Conservation (phyloP, 352 stramenopile genomes). For the Phytophthora niederhauseri region DNA sequence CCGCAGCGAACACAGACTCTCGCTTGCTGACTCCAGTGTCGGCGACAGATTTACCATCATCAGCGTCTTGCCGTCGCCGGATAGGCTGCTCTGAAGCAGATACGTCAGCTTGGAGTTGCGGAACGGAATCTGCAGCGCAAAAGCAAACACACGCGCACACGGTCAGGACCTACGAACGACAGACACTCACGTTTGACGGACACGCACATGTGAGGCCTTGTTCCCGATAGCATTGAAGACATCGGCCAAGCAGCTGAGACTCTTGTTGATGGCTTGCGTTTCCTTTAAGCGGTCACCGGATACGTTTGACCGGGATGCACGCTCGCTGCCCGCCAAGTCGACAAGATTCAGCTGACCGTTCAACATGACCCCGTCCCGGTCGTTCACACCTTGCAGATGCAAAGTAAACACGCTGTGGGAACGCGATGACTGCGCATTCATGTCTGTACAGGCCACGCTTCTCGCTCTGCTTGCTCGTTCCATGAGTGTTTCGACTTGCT, state of each 20-base stretch:
- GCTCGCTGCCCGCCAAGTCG: conserved; percentile 82
- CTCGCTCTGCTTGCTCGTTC: conserved; percentile 67
- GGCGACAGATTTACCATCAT: conserved; percentile 99
- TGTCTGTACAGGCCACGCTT: conserved; percentile 93
- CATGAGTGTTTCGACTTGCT: conserved; percentile 83
- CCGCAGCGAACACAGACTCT: conserved; percentile 98
- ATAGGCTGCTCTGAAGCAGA: conserved; percentile 97
- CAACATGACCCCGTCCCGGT: conserved; percentile 65
- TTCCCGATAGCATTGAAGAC: conserved; percentile 98
- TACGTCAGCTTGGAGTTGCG: conserved; percentile 99
- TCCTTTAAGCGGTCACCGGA: conserved; percentile 95
- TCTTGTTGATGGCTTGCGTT: conserved; percentile 99
- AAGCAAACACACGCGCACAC: background rate
- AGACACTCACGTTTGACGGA: too few relatives aligned
- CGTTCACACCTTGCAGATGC: conserved; percentile 83
- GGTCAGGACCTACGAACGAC: background rate
- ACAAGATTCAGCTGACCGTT: conserved; percentile 81
- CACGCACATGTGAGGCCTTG: conserved; percentile 92
- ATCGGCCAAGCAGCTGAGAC: conserved; percentile 97
- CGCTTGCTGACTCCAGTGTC: conserved; percentile 93
- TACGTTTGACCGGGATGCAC: conserved; percentile 84
- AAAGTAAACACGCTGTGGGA: conserved; percentile 87
- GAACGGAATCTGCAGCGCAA: conserved; percentile 90
- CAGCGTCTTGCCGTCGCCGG: conserved; percentile 98
- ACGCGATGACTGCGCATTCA: conserved; percentile 89